These are phyloP conservation scores for Tieghemiomyces parasiticus DNA, from an alignment of 192 early-diverging fungal species.

Conservation along the genomic window DNA sequence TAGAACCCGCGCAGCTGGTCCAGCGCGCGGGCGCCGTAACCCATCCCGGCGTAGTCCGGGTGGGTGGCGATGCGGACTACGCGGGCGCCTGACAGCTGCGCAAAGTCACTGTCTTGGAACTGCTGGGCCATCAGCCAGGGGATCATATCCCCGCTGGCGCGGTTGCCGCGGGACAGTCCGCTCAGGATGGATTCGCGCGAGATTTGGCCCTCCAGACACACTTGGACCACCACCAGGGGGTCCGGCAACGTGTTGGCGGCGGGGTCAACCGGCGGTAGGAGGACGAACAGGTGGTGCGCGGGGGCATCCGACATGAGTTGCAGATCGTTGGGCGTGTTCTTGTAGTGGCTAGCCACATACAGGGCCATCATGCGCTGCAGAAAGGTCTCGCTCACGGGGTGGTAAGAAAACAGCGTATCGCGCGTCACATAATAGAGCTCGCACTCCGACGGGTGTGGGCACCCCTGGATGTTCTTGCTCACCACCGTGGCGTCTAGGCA, in stretches of 20 bases:
- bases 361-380: constrained; percentile 95
- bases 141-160: constrained; percentile 86
- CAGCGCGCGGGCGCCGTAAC: constrained; percentile 83
- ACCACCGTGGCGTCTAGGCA: constrained; percentile 79
- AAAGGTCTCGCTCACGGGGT: constrained; percentile 92
- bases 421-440: constrained; percentile 94
- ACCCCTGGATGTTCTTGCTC: constrained; percentile 59
- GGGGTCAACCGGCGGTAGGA: constrained; percentile 76
- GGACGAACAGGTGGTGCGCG: constrained; percentile 92
- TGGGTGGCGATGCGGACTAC: constrained; percentile 97
- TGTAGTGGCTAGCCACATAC: constrained; percentile 98
- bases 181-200: constrained; percentile 72
- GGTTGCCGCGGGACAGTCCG: constrained; percentile 69
- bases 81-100: constrained; percentile 81
- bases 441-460: constrained; percentile 86
- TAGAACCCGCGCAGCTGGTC: constrained; percentile 80
- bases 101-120: constrained; percentile 97
- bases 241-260: constrained; percentile 61
- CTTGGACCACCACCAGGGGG: constrained; percentile 76
- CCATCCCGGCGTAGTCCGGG: constrained; percentile 94
- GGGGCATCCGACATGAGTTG: constrained; percentile 97
- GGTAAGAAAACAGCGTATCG: constrained; percentile 96
- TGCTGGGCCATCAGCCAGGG: constrained; percentile 92
- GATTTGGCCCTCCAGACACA: constrained; percentile 90
- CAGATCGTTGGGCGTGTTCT: constrained; percentile 96